Percentiles rank a stretch among this genome's conserved stretches.
These are phyloP conservation scores for Trichoderma afroharzianum DNA, from an alignment of 2,329 filamentous ascomycete species.

Conservation along the genomic window DNA sequence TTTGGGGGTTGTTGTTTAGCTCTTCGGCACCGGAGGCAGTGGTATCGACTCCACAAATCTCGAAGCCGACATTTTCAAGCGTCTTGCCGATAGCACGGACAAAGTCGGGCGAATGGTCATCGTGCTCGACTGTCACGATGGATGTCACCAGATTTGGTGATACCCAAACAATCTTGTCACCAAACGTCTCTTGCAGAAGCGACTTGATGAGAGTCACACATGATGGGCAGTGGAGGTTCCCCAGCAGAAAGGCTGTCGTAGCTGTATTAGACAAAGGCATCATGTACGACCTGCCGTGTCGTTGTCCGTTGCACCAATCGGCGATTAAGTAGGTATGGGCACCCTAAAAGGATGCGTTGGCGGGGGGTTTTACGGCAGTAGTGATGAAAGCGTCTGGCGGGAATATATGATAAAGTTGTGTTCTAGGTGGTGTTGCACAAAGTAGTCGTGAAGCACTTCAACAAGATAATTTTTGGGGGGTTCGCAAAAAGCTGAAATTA, in stretches of 20 bases:
- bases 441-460: not conserved
- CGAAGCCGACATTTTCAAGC: constrained; percentile 57
- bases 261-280: constrained; percentile 33
- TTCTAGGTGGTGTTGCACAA: not conserved
- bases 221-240: constrained; percentile 74
- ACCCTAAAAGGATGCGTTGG: not conserved
- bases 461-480: not conserved
- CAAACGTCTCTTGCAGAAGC: constrained; percentile 48
- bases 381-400: not conserved
- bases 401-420: not conserved
- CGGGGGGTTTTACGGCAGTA: not conserved
- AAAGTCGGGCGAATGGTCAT: constrained; percentile 37
- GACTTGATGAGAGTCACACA: constrained; percentile 65
- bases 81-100: constrained; percentile 43
- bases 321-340: not conserved
- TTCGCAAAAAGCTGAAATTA: not conserved
- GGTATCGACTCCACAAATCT: constrained; percentile 49
- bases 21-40: constrained; percentile 32
- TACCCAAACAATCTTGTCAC: constrained; percentile 51
- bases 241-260: constrained; percentile 62
- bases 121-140: constrained; percentile 60
- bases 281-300: constrained; percentile 15
- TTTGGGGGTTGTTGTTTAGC: constrained; percentile 23
- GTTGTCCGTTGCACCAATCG: not conserved
- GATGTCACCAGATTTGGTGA: constrained; percentile 70